Evolutionary conservation across 768 basidiomycete genomes (phyloP), one percentile per base, ranked within the genome.

Genomic region (Agaricus subrufescens): DNA sequence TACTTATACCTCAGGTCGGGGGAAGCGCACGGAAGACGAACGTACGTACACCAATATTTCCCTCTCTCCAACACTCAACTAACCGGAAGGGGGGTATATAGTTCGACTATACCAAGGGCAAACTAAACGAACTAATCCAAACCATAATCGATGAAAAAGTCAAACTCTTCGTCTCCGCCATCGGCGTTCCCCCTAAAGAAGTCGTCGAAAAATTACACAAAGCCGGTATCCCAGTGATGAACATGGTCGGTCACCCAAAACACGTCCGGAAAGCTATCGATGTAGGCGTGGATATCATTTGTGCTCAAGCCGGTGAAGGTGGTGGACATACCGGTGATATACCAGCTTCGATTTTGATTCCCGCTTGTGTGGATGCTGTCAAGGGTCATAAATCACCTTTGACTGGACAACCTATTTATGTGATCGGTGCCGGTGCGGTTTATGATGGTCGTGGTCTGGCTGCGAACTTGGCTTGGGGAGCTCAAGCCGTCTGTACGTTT

Each of bases 181-280:
- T 94, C 44, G 93, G 93, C 61, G 84, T 96, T 3, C 94, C 94
- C 1, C 90, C 94, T 3, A 81, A 80, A 63, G 78, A 84, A 60
- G 86, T 80, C 30, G 89, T 97, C 37, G 89, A 94, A 29, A 81
- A 75, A 61, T 76, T 97, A 42, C 94, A 97, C 73, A 72, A 82
- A 62, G 90, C 90, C 11, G 87, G 90, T 12, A 94, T 96, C 59
- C 80, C 85, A 38, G 78, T 94, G 62, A 94, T 94, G 91, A 94
- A 95, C 73, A 94, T 93, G 91, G 87, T 96, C 57, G 94, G 94
- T n/a, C 91, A 94, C 66, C 93, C 94, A 11, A 96, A 94, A 66
- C 91, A 94, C 67, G 89, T 89, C 46, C 60, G 74, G 46, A 91
- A 89, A 68, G 91, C 91, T 8, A 80, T 96, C 34, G 89, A 80